Conservation (phyloP, 345 rosid genomes). For the Citropsis articulata region DNA sequence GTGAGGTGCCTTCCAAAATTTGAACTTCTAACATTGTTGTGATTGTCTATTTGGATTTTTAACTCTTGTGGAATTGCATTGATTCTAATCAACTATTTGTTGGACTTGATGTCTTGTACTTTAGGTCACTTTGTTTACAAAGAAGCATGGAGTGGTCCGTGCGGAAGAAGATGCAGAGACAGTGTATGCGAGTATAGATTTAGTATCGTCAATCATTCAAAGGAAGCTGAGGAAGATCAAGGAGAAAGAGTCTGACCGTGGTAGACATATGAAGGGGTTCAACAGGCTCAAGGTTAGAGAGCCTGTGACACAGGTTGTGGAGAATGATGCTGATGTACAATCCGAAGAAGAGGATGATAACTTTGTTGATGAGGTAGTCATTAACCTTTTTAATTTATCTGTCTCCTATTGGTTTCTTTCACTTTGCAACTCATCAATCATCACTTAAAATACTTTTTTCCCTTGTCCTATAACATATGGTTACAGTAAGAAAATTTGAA, state of each 20-base stretch:
- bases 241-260: slow-evolving; percentile 93
- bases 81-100: neutral
- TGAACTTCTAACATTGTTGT: neutral
- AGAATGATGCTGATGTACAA: slow-evolving; percentile 29
- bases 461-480: neutral
- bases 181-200: slow-evolving; percentile 68
- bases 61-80: neutral
- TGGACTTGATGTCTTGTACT: neutral
- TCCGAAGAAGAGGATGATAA: slow-evolving; percentile 37
- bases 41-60: neutral
- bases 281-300: slow-evolving; percentile 63
- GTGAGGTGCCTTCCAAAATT: slow-evolving; percentile 53
- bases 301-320: slow-evolving; percentile 35
- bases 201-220: slow-evolving; percentile 72
- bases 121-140: slow-evolving; percentile 84
- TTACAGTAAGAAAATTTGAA: neutral
- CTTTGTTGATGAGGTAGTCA: slow-evolving; percentile 54
- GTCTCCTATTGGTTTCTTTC: neutral
- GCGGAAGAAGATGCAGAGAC: slow-evolving; percentile 94
- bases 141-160: slow-evolving; percentile 90
- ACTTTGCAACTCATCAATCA: neutral
- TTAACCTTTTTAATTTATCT: neutral
- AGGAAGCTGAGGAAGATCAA: slow-evolving; percentile 93
- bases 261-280: slow-evolving; percentile 87
- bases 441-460: neutral